Evolutionary conservation across 306 rosid species (phyloP), one percentile per base, ranked within the genome.

Genomic region (Fragaria nilgerrensis): DNA sequence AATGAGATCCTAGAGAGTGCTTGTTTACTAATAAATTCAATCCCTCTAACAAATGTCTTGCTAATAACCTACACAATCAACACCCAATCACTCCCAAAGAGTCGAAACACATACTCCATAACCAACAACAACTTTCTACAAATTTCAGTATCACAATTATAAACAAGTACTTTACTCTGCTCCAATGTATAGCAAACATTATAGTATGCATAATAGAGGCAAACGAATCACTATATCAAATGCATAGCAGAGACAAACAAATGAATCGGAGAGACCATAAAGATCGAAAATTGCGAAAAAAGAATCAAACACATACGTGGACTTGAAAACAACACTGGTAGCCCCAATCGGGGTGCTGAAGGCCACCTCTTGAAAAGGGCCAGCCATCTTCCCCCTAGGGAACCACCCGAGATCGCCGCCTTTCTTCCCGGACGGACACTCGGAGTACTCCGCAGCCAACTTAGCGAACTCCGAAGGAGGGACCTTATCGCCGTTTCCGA

Each of bases 341-440:
- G 82, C 98, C 71, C 97, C 97, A 75, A 95, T 56, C 56, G 80
- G 61, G 11, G 98, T 95, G 86, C 14, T 77, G 82, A 95, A 95
- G 53, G 97, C 98, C 80, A 95, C 98, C 5, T 95, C 98, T 71
- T 95, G 98, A 86, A 95, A 95, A 25, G 97, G 97, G 25, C 97
- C 98, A 0, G 98, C 97, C 98, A 95, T 95, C 87, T 95, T 95
- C 69, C 98, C 97, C 5, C 98, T 90, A 5, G 98, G 98, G 79
- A 95, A 95, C 98, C 98, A 95, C 75, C 98, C 97, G 12, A 95
- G 92, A 81, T 95, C 98, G 49, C 98, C 98, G 52, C 98, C 98
- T 79, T 95, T 95, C 89, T 95, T 95, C 68, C 97, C 98, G 3
- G 98, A 95, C 22, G 98, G 98, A 45, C 98, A 95, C 85, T 95